These are phyloP conservation scores for Carex sylvatica DNA, from an alignment of 202 grass and related monocot species.

Conservation along the genomic window DNA sequence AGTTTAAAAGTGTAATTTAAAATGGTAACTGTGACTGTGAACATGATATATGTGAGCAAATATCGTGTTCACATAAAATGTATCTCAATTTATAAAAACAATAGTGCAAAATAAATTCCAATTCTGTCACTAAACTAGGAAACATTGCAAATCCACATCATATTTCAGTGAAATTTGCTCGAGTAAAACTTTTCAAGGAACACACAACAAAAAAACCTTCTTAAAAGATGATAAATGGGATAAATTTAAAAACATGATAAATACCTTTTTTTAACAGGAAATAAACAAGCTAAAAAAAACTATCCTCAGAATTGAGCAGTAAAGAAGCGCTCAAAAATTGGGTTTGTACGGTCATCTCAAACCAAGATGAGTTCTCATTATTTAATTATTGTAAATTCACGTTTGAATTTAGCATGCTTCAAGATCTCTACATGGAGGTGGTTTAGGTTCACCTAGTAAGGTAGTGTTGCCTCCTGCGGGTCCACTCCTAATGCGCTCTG, in stretches of 20 bases:
- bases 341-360: slow-evolving; percentile 12
- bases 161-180: neutral
- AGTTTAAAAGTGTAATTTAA: neutral
- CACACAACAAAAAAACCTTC: neutral
- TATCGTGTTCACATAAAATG: neutral
- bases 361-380: slow-evolving; percentile 28
- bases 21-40: neutral
- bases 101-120: neutral
- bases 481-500: slow-evolving; percentile 64
- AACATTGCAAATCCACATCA: neutral
- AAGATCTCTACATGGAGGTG: slow-evolving; percentile 85
- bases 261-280: neutral
- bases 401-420: slow-evolving; percentile 72
- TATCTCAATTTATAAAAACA: neutral
- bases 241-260: neutral
- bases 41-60: neutral
- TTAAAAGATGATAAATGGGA: neutral
- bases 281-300: slow-evolving; percentile 2
- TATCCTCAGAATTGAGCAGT: neutral
- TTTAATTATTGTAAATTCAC: slow-evolving; percentile 16
- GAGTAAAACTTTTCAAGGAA: neutral
- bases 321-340: slow-evolving; percentile 4
- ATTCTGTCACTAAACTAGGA: neutral
- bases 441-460: slow-evolving; percentile 59
- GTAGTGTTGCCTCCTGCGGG: slow-evolving; percentile 79